These are phyloP conservation scores for Echinosphaeria canescens DNA, from an alignment of 2,329 filamentous ascomycete genomes.

Conservation along the genomic window DNA sequence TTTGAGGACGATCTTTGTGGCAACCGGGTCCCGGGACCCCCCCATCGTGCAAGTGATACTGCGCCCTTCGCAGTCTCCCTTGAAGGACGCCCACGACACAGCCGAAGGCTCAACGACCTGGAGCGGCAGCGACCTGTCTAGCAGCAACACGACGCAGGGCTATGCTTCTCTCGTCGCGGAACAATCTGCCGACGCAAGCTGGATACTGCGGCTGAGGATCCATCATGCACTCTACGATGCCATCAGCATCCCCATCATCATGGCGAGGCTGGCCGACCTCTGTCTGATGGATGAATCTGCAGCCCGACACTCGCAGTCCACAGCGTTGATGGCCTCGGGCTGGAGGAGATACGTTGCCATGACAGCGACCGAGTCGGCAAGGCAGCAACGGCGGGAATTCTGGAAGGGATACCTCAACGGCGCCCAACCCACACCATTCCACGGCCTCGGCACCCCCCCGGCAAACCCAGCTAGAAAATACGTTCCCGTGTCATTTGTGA, in stretches of 20 bases:
- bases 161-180: too few species aligned
- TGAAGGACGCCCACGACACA: too few species aligned
- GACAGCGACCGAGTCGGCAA: conserved; percentile 3
- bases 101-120: too few species aligned
- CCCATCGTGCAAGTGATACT: conserved; percentile 45
- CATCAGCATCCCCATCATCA: conserved; percentile 46
- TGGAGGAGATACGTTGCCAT: conserved; percentile 9
- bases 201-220: conserved; percentile 31
- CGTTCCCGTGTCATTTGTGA: conserved; percentile 14
- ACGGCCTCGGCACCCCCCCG: too few species aligned
- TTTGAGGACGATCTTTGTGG: conserved; percentile 44
- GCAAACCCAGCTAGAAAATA: not conserved
- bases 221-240: conserved; percentile 85
- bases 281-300: conserved; percentile 2
- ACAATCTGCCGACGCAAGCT: conserved; percentile 5
- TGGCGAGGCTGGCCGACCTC: conserved; percentile 17
- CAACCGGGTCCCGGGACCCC: conserved; percentile 18
- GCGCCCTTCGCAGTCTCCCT: too few species aligned
- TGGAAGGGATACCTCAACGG: conserved; percentile 18
- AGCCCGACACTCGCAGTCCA: too few species aligned
- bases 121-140: not conserved
- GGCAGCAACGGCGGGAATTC: conserved; percentile 10
- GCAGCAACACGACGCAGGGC: conserved; percentile 1
- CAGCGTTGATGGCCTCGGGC: too few species aligned
- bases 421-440: conserved; percentile 5